Base-by-base conservation (phyloP, 1,284 basidiomycete genomes). In the Pholiota adiposa region DNA sequence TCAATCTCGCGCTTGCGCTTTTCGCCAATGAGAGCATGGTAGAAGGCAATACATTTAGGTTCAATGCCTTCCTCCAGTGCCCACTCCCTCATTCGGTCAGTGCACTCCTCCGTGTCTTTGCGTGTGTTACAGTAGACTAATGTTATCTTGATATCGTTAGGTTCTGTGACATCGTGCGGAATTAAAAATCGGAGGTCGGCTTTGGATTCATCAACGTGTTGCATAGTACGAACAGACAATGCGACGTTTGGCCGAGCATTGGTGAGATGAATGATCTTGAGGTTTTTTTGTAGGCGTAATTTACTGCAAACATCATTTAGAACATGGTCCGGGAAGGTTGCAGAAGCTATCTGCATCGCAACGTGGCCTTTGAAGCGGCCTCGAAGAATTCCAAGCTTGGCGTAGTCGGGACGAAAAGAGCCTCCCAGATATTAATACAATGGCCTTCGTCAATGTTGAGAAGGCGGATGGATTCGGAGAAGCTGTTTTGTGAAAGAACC, bases 181-280 rank as follows among this genome's bases (percentile, higher is more conserved):
- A 66, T 64, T 1, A 66, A 18, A 38, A 66, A 66, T 0, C 63
- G 58, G 3, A 66, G 41, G 56, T 66, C 65, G 3, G 58, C 61
- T 18, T 59, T 62, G 29, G 0, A 58, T 43, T 63, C 61, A 1
- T 62, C 57, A 21, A 61, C 29, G 23, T 64, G 50, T 21, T 59
- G 25, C 65, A 64, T 62, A 12, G 49, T 44, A n/a, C 65, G 63
- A 18, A 60, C 55, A 14, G 65, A 66, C 4, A 66, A 59, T 6
- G 65, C 61, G 38, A 66, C 38, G 53, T 66, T 66, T 0, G 63
- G 63, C 1, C 63, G 56, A 9, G 21, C 61, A 58, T 66, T 66
- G 9, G 63, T 57, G 1, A 66, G 19, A 2, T 11, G n/a, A 14
- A 64, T 46, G 3, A 44, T 52, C 12, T 59, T 41, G 1, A 41